Conservation (phyloP, 1,284 basidiomycete species). For the Termitomyces sp. region DNA sequence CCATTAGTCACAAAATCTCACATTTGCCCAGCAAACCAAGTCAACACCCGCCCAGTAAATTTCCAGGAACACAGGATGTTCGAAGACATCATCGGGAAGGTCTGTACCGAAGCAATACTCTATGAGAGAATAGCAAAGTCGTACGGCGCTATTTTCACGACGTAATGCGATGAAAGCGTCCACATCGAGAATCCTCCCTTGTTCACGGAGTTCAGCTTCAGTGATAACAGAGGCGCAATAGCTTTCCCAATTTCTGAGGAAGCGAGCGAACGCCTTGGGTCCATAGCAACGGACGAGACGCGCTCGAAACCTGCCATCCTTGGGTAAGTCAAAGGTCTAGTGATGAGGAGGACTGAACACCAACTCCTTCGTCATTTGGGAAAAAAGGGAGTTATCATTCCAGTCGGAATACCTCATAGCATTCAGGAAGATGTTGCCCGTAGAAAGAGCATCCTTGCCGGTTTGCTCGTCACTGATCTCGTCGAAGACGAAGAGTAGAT, state of each 20-base stretch:
- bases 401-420: constrained; percentile 49
- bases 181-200: constrained; percentile 47
- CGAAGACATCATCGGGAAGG: constrained; percentile 55
- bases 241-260: constrained; percentile 48
- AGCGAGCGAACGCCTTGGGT: constrained; percentile 42
- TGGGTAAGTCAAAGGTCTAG: constrained; percentile 3
- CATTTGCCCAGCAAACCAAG: constrained; percentile 66
- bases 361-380: constrained; percentile 59
- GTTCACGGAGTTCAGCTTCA: constrained; percentile 60
- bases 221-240: constrained; percentile 54
- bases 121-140: constrained; percentile 58
- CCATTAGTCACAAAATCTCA: constrained; percentile 28
- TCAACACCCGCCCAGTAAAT: constrained; percentile 61
- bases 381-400: constrained; percentile 49
- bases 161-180: constrained; percentile 51
- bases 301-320: constrained; percentile 42
- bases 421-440: constrained; percentile 49
- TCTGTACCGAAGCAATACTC: constrained; percentile 59
- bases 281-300: constrained; percentile 43
- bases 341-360: constrained; percentile 19
- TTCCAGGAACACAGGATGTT: constrained; percentile 48
- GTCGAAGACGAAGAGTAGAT: constrained; percentile 64
- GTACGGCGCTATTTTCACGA: constrained; percentile 62
- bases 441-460: constrained; percentile 48
- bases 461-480: constrained; percentile 67